Base-by-base conservation (phyloP, 106 monocot genomes). In the Acorus calamus region DNA sequence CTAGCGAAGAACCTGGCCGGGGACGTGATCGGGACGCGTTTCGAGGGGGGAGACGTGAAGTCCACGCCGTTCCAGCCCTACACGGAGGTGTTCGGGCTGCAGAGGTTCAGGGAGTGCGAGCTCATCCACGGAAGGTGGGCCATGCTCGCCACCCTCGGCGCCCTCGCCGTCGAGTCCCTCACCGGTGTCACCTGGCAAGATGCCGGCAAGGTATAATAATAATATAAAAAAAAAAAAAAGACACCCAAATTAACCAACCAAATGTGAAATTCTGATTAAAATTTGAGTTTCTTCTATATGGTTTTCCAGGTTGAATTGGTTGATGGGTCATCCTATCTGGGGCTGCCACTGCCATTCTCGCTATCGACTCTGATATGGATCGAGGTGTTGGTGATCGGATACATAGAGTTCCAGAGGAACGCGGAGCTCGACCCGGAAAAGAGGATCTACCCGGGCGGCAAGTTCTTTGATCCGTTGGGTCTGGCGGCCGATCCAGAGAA, bases 351-450 rank as follows among this genome's bases (percentile, higher is more conserved):
- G 10, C 94, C 94, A 2, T 94, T 94, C 89, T 89, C 89, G 7
- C 75, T 94, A 3, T 73, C 81, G 47, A 69, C 94, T 9, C 43
- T 94, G 69, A 89, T 94, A 52, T 79, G 74, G 89, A 86, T 94
- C 65, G 94, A 94, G 79, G 83, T 89, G 44, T 57, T 94, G 50
- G 68, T 94, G 50, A 89, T 94, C 77, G 94, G 94, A 50, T 94
- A 94, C 94, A 94, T 94, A 65, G 94, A 94, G 81, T 94, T 94
- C 83, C 94, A 94, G 75, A 81, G 94, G 56, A 94, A 89, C 55
- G 83, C 89, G 0, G 94, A 94, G 86, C 77, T 94, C 0, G 94
- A 94, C 80, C 82, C 94, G 0, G 89, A 89, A 55, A 94, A 78
- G 84, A 79, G 94, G 66, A 57, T 94, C 48, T 94, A 94, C 79